These are phyloP conservation scores for Dipteronia sinensis DNA, from an alignment of 345 rosid genomes.

Conservation along the genomic window DNA sequence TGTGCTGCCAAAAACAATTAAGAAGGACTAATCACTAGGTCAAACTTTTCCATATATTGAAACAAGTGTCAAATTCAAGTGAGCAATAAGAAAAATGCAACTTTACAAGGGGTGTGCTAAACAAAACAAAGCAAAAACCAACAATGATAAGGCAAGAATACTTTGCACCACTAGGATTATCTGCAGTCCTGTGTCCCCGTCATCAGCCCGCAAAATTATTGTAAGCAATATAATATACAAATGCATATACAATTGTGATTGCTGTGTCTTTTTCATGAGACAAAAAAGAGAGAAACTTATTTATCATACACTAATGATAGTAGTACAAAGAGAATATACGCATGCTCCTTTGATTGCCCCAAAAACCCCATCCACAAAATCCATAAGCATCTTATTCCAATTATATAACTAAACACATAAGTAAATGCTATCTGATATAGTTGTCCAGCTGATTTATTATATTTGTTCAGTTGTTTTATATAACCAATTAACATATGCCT, in stretches of 20 bases:
- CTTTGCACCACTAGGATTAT: not conserved
- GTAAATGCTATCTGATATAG: not conserved
- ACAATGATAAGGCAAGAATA: not conserved
- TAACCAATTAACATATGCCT: not conserved
- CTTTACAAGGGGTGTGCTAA: not conserved
- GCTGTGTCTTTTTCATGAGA: not conserved
- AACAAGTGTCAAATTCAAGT: slow-evolving; percentile 9
- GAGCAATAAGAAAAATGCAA: slow-evolving; percentile 7
- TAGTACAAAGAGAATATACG: not conserved
- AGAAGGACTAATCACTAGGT: slow-evolving; percentile 32
- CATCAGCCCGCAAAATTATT: not conserved
- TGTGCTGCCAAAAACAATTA: slow-evolving; percentile 77
- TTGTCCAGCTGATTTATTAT: not conserved
- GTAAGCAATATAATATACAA: not conserved
- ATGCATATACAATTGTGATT: not conserved
- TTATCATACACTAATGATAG: not conserved
- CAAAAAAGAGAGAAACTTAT: not conserved
- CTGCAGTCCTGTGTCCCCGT: not conserved
- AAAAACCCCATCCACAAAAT: not conserved
- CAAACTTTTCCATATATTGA: slow-evolving; percentile 10
- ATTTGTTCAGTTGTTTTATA: not conserved
- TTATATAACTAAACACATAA: not conserved
- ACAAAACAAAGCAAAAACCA: not conserved
- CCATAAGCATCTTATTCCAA: not conserved
- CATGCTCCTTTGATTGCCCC: not conserved